Conservation (phyloP, 176 grass and related monocot species). For the Phoenix roebelenii region DNA sequence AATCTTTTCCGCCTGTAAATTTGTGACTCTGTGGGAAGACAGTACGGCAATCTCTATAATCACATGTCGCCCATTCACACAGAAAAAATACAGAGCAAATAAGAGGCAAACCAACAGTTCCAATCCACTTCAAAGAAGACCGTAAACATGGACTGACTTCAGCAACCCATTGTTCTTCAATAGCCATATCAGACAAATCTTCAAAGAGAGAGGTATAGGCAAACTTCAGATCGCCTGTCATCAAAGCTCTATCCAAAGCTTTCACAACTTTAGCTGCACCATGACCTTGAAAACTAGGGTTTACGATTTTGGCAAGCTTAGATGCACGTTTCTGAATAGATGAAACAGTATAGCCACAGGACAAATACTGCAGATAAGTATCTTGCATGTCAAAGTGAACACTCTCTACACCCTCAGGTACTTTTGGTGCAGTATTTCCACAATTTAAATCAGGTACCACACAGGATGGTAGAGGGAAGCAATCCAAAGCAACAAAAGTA, state of each 20-base stretch:
- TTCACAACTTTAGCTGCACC: constrained; percentile 88
- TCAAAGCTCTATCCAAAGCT: constrained; percentile 79
- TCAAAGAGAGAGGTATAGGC: constrained; percentile 84
- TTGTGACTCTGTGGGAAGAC: constrained; percentile 42
- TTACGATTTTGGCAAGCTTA: constrained; percentile 74
- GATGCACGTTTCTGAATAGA: constrained; percentile 70
- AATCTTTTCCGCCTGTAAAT: constrained; percentile 82
- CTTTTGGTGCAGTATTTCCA: constrained; percentile 53
- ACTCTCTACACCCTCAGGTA: constrained; percentile 45
- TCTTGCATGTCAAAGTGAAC: constrained; percentile 53
- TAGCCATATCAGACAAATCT: constrained; percentile 74
- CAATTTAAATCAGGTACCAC: constrained; percentile 66
- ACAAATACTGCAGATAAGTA: constrained; percentile 67
- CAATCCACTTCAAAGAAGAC: constrained; percentile 96
- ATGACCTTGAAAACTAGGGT: constrained; percentile 64
- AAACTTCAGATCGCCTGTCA: constrained; percentile 52
- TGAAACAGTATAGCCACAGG: constrained; percentile 68
- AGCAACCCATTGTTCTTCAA: constrained; percentile 94
- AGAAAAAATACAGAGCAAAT: constrained; percentile 97
- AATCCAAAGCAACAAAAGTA: constrained; percentile 97
- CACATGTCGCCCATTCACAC: constrained; percentile 99
- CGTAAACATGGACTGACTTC: constrained; percentile 91
- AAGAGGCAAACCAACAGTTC: constrained; percentile 64
- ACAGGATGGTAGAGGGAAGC: constrained; percentile 74
- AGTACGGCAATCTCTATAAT: constrained; percentile 90